Conservation (phyloP, 2,329 filamentous ascomycete species). For the Alternaria sp. region DNA sequence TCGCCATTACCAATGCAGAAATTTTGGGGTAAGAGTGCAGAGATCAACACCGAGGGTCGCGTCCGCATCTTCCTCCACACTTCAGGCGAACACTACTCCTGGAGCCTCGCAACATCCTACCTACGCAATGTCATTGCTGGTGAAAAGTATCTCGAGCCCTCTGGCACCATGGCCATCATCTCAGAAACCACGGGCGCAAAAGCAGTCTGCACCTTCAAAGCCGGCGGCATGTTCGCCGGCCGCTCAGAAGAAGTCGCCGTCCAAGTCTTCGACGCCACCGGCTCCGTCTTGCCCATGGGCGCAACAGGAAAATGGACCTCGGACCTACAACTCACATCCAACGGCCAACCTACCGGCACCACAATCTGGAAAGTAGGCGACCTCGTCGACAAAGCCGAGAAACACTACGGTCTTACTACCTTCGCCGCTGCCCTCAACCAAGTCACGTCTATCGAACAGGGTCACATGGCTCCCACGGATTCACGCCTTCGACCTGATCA, state of each 20-base stretch:
- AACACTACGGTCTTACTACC: conserved; percentile 85
- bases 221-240: conserved; percentile 96
- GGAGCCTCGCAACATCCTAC: conserved; percentile 88
- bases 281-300: conserved; percentile 70
- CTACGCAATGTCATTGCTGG: conserved; percentile 95
- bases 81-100: conserved; percentile 84
- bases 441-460: conserved; percentile 79
- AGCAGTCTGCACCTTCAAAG: conserved; percentile 88
- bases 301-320: conserved; percentile 86
- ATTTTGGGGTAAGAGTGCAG: conserved; percentile 97
- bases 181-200: conserved; percentile 87
- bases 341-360: conserved; percentile 66
- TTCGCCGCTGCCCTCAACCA: conserved; percentile 91
- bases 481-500: conserved; percentile 87
- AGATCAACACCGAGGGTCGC: conserved; percentile 91
- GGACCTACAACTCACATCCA: conserved; percentile 71
- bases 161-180: conserved; percentile 84
- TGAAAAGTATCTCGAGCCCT: conserved; percentile 97
- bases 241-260: conserved; percentile 88
- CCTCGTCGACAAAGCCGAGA: conserved; percentile 79
- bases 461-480: conserved; percentile 80
- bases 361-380: conserved; percentile 81
- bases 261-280: conserved; percentile 73
- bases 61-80: conserved; percentile 79
- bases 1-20: conserved; percentile 90